phyloP scores from a whole-genome alignment of 164 flowering plant genomes.

The Umbellularia californica region DNA sequence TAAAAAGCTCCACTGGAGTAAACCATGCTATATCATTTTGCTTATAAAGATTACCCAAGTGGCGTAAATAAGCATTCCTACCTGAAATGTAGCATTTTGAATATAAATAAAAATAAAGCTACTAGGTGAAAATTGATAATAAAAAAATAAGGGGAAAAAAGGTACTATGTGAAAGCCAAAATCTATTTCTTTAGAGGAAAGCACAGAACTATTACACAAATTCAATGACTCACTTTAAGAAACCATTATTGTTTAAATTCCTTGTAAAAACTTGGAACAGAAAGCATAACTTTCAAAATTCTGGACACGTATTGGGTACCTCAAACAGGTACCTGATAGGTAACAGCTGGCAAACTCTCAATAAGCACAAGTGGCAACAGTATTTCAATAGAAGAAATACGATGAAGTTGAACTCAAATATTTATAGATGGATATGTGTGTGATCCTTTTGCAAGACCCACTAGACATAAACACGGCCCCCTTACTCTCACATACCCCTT shows the following conservation, averaged over 20 bases:
- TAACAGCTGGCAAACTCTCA: too few species aligned
- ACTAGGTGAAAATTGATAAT: background rate
- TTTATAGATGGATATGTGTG: too few species aligned
- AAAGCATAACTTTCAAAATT: background rate
- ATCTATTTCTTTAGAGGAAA: background rate
- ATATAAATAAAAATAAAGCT: background rate
- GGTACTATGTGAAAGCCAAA: conserved; percentile 6
- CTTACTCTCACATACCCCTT: too few species aligned
- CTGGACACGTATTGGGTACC: background rate
- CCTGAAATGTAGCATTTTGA: conserved; percentile 36
- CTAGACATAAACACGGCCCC: too few species aligned
- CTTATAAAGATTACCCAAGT: conserved; percentile 70
- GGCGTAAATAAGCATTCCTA: conserved; percentile 67
- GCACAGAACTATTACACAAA: background rate
- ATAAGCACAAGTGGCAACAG: too few species aligned
- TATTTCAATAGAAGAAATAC: too few species aligned
- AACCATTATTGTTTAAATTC: background rate
- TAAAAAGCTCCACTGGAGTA: conserved; percentile 96
- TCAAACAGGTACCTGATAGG: too few species aligned
- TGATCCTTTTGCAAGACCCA: too few species aligned
- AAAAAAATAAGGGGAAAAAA: background rate
- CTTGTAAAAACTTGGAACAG: background rate
- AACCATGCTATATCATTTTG: conserved; percentile 82
- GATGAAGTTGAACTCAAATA: too few species aligned
- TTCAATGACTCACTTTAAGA: background rate